Base-by-base conservation (phyloP, 2,329 filamentous ascomycete genomes). In the Fusarium sterilihyphosum region DNA sequence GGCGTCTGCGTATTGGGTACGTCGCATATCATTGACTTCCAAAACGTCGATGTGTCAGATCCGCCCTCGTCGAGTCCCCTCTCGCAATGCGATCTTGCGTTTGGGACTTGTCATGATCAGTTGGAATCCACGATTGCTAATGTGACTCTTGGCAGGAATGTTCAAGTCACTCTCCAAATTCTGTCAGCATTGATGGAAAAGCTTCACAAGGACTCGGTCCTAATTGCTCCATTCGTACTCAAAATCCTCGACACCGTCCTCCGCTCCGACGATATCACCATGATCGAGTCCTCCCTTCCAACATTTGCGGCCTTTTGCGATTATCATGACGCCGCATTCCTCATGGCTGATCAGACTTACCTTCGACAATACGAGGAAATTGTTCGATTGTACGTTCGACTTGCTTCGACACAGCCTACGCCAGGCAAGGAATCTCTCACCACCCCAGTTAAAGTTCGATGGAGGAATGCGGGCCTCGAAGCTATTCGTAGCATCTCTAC, bases 131-230 rank as follows among this genome's bases (percentile, higher is more conserved):
- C 53, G 26, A 59, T 68, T 57, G 49, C 58, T 72, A 46, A 72
- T 56, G n/a, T 43, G 31, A 29, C 31, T n/a, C 44, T 58, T 35
- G 53, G 3, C 78, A 96, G 94, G 76, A 97, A 97, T 86, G 94
- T 98, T 66, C 94, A 97, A 82, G 95, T 99, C 74, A 98, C 95
- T 6, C 91, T 99, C 67, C 93, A 97, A 82, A 98, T 99, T 77
- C 88, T 98, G 76, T 92, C 92, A 70, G 94, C 95, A 52, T 88
- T 99, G 78, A 95, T 98, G 83, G 95, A 98, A 81, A 98, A 98
- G 84, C 90, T 94, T 49, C 93, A 94, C 69, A 93, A 95, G 81
- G 95, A 98, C 81, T 90, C 98, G 56, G 93, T 94, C 59, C 91
- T 99, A 59, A 97, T 97, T 81, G 94, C 94, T 54, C 89, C 90